These are phyloP conservation scores for Cytospora piceae DNA, from an alignment of 2,329 filamentous ascomycete genomes.

Conservation along the genomic window DNA sequence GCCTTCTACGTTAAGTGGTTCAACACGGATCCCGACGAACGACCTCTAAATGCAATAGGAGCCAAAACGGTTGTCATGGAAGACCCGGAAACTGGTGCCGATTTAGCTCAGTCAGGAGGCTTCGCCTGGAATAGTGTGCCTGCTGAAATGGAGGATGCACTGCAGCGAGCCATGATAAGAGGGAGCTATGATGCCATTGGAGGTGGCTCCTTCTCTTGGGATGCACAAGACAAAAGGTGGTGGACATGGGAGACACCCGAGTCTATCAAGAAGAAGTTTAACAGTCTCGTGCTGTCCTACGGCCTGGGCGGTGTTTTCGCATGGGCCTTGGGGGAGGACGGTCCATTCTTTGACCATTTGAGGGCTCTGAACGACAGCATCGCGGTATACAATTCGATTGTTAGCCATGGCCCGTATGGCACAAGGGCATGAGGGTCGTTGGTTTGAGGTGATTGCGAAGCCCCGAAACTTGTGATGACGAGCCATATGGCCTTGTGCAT, in stretches of 20 bases:
- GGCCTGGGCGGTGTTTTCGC: slow-evolving; percentile 72
- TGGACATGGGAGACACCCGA: slow-evolving; percentile 74
- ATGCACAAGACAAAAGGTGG: slow-evolving; percentile 60
- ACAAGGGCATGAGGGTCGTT: background rate
- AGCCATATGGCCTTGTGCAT: too few relatives aligned
- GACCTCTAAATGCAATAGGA: slow-evolving; percentile 44
- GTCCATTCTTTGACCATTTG: slow-evolving; percentile 47
- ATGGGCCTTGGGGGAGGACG: slow-evolving; percentile 74
- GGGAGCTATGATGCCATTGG: slow-evolving; percentile 59
- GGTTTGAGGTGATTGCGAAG: background rate
- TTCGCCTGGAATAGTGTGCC: slow-evolving; percentile 64
- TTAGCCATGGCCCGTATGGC: background rate
- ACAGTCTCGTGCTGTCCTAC: slow-evolving; percentile 58
- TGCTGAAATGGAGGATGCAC: slow-evolving; percentile 57
- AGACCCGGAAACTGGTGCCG: slow-evolving; percentile 59
- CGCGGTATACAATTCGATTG: background rate
- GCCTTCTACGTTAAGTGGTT: slow-evolving; percentile 73
- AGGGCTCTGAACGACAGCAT: slow-evolving; percentile 3
- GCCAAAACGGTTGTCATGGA: slow-evolving; percentile 64
- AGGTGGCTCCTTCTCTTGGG: slow-evolving; percentile 72
- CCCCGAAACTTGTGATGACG: too few relatives aligned
- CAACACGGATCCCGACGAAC: slow-evolving; percentile 49
- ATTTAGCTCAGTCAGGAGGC: slow-evolving; percentile 54
- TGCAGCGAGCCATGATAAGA: slow-evolving; percentile 55
- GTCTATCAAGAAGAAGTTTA: slow-evolving; percentile 65